Base-by-base conservation (phyloP, 2,329 filamentous ascomycete genomes). In the Pochonia chlamydosporia region DNA sequence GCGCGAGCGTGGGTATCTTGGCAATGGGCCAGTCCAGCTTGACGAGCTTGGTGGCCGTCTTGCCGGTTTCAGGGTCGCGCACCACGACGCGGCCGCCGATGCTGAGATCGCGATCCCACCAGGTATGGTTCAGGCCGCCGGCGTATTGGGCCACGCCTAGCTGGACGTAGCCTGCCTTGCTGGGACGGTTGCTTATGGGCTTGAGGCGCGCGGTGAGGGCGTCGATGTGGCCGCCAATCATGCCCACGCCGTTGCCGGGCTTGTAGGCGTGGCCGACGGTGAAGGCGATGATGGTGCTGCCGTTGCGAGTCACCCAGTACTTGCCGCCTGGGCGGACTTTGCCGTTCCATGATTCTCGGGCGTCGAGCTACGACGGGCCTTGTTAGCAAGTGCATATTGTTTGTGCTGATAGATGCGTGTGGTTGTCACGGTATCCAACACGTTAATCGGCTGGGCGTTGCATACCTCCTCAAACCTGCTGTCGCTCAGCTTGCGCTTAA, bases 21-120 rank as follows among this genome's bases (percentile, higher is more conserved):
- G 93, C 93, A 70, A 99, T 90, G 2, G 93, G 92, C 89, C 91
- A 96, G 63, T 85, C 88, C 43, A 97, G 75, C 72, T 95, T 95
- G 52, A 96, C 91, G 40, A 97, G 76, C 71, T 84, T 88, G 25
- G 80, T 83, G 20, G 78, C 75, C 30, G 95, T 89, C 76, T 92
- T 95, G 55, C 85, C 85, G 3, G 81, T 79, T 41, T 73, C 69
- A 4, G 75, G 63, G 56, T 96, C 84, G 53, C 84, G 87, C 40
- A 97, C 84, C 42, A 97, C 75, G 4, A 97, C 92, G 39, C 90
- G 78, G 33, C 93, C 93, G 54, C 90, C 93, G 57, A 97, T 87
- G 54, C 87, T 85, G 44, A 99, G 77, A 65, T 99, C 93, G 31
- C 93, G 82, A 66, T 97, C 93, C 92, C 91, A 97, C 93, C 93